Conservation (phyloP, 192 early-diverging fungal species). For the Tieghemiomyces parasiticus region DNA sequence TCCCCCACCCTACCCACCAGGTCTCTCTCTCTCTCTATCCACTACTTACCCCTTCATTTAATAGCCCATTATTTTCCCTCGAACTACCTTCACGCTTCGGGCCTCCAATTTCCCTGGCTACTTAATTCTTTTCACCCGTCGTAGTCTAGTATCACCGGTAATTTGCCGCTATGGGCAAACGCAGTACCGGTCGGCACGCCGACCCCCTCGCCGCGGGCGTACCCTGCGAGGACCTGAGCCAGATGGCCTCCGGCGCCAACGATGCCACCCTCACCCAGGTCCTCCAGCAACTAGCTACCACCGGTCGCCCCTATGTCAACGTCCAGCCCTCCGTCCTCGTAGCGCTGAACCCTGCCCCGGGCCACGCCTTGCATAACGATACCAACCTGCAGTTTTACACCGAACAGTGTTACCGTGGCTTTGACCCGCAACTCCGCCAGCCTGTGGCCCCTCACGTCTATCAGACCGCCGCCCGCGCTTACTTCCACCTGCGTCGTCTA, state of each 20-base stretch:
- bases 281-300: slow-evolving; percentile 27
- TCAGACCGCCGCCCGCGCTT: slow-evolving; percentile 52
- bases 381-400: slow-evolving; percentile 30
- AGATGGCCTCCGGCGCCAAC: slow-evolving; percentile 11
- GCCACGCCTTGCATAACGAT: slow-evolving; percentile 26
- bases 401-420: slow-evolving; percentile 32
- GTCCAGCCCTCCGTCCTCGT: slow-evolving; percentile 31
- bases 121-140: too few relatives aligned
- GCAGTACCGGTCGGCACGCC: neutral
- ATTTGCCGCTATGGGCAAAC: slow-evolving; percentile 6
- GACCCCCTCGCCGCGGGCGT: slow-evolving; percentile 6
- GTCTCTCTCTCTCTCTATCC: too few relatives aligned
- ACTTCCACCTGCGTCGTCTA: slow-evolving; percentile 47
- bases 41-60: too few relatives aligned
- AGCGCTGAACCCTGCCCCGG: slow-evolving; percentile 30
- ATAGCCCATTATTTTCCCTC: too few relatives aligned
- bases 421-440: slow-evolving; percentile 15
- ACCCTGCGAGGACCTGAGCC: slow-evolving; percentile 7
- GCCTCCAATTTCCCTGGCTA: too few relatives aligned
- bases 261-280: slow-evolving; percentile 26
- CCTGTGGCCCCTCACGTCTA: slow-evolving; percentile 39
- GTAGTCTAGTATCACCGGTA: too few relatives aligned
- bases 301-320: slow-evolving; percentile 33
- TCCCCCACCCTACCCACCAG: too few relatives aligned
- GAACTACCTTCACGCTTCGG: too few relatives aligned